Evolutionary conservation across 305 asterid genomes (phyloP).

Genomic region (Ajuga reptans): DNA sequence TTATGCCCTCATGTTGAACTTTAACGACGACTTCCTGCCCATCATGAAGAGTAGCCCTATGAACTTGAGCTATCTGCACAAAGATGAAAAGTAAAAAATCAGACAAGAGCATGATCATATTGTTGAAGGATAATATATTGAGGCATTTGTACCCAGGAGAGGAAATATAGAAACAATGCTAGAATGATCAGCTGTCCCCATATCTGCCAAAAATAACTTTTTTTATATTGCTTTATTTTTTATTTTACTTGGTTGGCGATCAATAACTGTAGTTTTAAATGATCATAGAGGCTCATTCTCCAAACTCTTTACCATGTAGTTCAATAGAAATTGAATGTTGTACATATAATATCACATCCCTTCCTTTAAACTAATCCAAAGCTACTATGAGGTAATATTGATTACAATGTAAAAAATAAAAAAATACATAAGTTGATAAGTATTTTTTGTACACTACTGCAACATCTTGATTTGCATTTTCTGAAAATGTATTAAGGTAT

Average conservation of each 20-base stretch:
- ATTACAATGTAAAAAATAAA: not conserved
- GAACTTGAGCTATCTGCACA: constrained; percentile 96
- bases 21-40: constrained; percentile 85
- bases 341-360: not conserved
- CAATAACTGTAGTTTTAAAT: constrained; percentile 1
- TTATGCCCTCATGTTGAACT: constrained; percentile 91
- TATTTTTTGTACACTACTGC: not conserved
- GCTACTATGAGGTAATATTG: not conserved
- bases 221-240: not conserved
- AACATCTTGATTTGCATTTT: constrained; percentile 3
- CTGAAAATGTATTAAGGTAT: not conserved
- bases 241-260: not conserved
- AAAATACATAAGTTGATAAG: not conserved
- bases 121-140: not conserved
- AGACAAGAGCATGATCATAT: constrained; percentile 6
- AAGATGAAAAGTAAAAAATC: constrained; percentile 15
- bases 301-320: constrained; percentile 6
- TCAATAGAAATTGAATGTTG: not conserved
- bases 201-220: constrained; percentile 5
- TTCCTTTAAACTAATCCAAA: not conserved
- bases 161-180: constrained; percentile 5
- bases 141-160: not conserved
- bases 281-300: not conserved
- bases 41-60: constrained; percentile 80
- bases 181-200: constrained; percentile 5